Evolutionary conservation across 495 filamentous ascomycete genomes (phyloP).

Genomic region (Amniculicola lignicola): DNA sequence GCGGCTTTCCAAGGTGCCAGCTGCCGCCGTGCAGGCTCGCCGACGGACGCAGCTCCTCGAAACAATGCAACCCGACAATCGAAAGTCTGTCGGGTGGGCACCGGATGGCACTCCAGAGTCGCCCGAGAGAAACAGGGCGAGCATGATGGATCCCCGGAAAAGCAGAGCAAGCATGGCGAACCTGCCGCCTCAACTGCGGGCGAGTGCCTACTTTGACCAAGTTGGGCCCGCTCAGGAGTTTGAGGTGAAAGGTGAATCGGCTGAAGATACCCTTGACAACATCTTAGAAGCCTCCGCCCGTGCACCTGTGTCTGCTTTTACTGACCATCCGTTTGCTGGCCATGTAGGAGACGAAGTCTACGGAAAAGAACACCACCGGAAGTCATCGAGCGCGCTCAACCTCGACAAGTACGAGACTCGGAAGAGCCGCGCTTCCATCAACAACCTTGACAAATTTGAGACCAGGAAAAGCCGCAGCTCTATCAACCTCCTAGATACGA

Average conservation of each 20-base stretch:
- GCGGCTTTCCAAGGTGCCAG: constrained; percentile 72
- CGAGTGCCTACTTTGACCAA: constrained; percentile 84
- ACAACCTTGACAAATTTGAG: constrained; percentile 22
- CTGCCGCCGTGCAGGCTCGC: constrained; percentile 59
- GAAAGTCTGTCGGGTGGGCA: constrained; percentile 51
- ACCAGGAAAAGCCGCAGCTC: constrained; percentile 31
- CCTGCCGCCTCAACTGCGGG: constrained; percentile 84
- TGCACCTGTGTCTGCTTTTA: constrained; percentile 92
- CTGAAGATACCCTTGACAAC: constrained; percentile 84
- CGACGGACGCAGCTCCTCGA: constrained; percentile 56
- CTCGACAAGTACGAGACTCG: constrained; percentile 23
- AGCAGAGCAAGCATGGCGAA: constrained; percentile 45
- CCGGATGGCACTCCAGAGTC: background rate
- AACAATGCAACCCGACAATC: constrained; percentile 43
- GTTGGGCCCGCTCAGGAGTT: constrained; percentile 59
- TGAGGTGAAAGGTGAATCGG: constrained; percentile 73
- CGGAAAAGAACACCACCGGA: constrained; percentile 31
- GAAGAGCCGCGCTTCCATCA: constrained; percentile 32
- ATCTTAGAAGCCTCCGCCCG: constrained; percentile 91
- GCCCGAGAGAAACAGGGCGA: constrained; percentile 16
- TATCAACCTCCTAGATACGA: constrained; percentile 32
- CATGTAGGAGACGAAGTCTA: constrained; percentile 44
- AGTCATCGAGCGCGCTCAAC: constrained; percentile 12
- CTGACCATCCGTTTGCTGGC: constrained; percentile 84
- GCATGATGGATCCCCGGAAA: constrained; percentile 19